phyloP scores from a whole-genome alignment of 106 monocot species.

The Ottelia alismoides region DNA sequence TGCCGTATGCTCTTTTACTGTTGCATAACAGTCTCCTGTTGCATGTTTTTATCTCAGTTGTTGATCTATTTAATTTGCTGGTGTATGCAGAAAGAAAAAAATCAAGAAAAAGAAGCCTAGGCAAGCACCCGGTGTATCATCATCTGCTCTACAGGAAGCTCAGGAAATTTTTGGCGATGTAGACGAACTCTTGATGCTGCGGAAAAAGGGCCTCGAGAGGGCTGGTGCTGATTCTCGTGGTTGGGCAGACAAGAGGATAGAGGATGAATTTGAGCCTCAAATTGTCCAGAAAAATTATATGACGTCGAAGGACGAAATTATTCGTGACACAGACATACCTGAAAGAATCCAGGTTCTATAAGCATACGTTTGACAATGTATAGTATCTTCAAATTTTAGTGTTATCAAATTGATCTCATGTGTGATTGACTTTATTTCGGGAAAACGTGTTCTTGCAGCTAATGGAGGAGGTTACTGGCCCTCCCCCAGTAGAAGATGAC shows the following conservation, averaged over 20 bases:
- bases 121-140: slow-evolving; percentile 83
- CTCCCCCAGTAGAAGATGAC: slow-evolving; percentile 71
- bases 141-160: slow-evolving; percentile 89
- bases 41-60: not conserved
- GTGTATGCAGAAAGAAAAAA: slow-evolving; percentile 46
- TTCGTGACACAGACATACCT: slow-evolving; percentile 75
- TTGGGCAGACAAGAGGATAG: slow-evolving; percentile 48
- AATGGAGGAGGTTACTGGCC: slow-evolving; percentile 66
- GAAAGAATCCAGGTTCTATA: slow-evolving; percentile 98
- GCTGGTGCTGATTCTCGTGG: slow-evolving; percentile 23
- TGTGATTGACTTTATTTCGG: too few species aligned
- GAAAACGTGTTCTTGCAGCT: slow-evolving; percentile 57
- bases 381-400: too few species aligned
- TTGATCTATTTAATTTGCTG: not conserved
- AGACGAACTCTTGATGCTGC: slow-evolving; percentile 55
- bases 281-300: slow-evolving; percentile 92
- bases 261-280: slow-evolving; percentile 94
- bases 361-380: too few species aligned
- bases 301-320: slow-evolving; percentile 78
- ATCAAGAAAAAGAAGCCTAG: slow-evolving; percentile 59
- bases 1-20: slow-evolving; percentile 27
- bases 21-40: not conserved
- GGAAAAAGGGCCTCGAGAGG: slow-evolving; percentile 50
- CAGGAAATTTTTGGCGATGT: slow-evolving; percentile 98
- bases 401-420: too few species aligned